Evolutionary conservation across 441 rosid species (phyloP), one percentile per base, ranked within the genome.

Genomic region (Theobroma grandiflorum): DNA sequence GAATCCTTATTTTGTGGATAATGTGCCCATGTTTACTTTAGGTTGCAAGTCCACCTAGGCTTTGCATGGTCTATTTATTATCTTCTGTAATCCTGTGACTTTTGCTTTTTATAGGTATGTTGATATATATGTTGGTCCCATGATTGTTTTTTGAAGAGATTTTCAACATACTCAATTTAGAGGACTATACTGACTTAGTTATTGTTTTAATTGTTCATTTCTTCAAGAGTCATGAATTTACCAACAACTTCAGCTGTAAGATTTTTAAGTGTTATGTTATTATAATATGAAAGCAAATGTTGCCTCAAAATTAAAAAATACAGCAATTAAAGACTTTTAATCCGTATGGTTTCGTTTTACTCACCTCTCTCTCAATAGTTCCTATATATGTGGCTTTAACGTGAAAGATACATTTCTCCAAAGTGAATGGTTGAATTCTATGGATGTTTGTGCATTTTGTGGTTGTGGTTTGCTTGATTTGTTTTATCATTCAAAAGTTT

Each of bases 341-440:
- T 72, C 63, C 9, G 47, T 53, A 35, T 52, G 12, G 76, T 55
- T 40, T 55, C 10, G 26, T 33, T 71, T 71, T 71, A 33, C 31
- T 50, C 26, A 16, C n/a, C 6, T 33, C 75, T 52, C 42, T 22
- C 22, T 26, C 59, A 22, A 52, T 72, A 52, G 45, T 50, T 50
- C 62, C 16, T 52, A 72, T 15, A 50, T 72, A 53, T 45, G 11
- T 72, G 75, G 8, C 20, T 72, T 72, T 72, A 18, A 53, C 35
- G 62, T 18, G 33, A 72, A 35, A 35, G 61, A 72, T 52, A 18
- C 3, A 52, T 53, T 18, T 72, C 45, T 72, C 62, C 3, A 14
- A 69, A 47, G 52, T 67, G 53, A 67, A 42, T 67, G 74, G 47
- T 52, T 18, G 38, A 49, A 72, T 18, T 37, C 16, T 11, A 33